Percentiles rank a stretch among this genome's conserved stretches.
Evolutionary conservation across 2,329 filamentous ascomycete species (phyloP).

Genomic region (Curvularia sp.): DNA sequence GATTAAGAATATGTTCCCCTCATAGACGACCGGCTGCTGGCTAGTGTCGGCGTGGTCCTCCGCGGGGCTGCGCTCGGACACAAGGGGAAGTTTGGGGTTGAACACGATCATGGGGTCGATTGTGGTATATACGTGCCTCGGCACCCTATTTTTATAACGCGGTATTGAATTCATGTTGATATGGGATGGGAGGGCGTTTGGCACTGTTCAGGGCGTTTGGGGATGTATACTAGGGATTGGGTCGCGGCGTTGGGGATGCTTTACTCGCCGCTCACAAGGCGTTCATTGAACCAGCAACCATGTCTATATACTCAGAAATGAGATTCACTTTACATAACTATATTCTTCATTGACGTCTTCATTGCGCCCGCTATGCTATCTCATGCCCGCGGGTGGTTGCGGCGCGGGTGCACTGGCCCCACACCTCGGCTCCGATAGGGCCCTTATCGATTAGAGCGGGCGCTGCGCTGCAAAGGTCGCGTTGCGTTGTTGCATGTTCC

Average conservation of each 20-base stretch:
- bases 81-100: not conserved
- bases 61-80: not conserved
- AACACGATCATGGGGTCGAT: not conserved
- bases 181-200: constrained; percentile 10
- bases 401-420: constrained; percentile 8
- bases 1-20: constrained; percentile 46
- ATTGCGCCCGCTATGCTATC: not conserved
- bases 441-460: constrained; percentile 24
- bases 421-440: constrained; percentile 21
- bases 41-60: not conserved
- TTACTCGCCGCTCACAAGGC: not conserved
- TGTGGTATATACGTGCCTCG: not conserved
- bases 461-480: constrained; percentile 19
- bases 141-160: not conserved
- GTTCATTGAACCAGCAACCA: not conserved
- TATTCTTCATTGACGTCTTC: not conserved
- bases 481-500: constrained; percentile 19
- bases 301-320: not conserved
- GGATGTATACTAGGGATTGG: constrained; percentile 5
- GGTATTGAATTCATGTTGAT: not conserved
- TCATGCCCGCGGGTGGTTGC: not conserved
- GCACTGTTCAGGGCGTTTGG: constrained; percentile 4
- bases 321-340: not conserved
- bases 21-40: constrained; percentile 6
- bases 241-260: constrained; percentile 2